A percentile compares a stretch with the other conserved stretches of the same genome.
Conservation (phyloP, 2,329 filamentous ascomycete species). For the Neocucurbitaria cava region DNA sequence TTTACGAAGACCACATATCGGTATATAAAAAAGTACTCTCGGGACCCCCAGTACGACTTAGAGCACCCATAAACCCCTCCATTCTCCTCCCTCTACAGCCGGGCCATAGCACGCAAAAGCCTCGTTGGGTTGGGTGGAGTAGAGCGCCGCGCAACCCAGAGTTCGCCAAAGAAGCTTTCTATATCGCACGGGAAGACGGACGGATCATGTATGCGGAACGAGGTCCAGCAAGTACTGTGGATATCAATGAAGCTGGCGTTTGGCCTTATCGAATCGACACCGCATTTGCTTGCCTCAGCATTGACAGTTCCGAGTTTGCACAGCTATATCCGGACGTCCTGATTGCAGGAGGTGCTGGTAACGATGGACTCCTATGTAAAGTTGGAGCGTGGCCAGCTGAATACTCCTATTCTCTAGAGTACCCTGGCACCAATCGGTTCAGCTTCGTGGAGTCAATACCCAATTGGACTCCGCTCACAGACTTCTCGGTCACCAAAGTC, state of each 20-base stretch:
- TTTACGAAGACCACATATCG: slow-evolving; percentile 46
- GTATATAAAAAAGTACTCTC: slow-evolving; percentile 51
- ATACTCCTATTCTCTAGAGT: slow-evolving; percentile 62
- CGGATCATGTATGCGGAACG: slow-evolving; percentile 76
- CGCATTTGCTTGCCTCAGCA: slow-evolving; percentile 75
- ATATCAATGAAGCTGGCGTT: slow-evolving; percentile 56
- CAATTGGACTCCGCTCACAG: slow-evolving; percentile 64
- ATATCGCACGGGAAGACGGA: slow-evolving; percentile 88
- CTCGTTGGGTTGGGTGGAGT: slow-evolving; percentile 85
- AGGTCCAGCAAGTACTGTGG: slow-evolving; percentile 49
- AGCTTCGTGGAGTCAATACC: slow-evolving; percentile 67
- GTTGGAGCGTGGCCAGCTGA: slow-evolving; percentile 56
- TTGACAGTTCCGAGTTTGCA: slow-evolving; percentile 54
- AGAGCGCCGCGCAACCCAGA: slow-evolving; percentile 69
- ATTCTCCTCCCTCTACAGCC: slow-evolving; percentile 56
- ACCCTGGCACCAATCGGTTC: slow-evolving; percentile 50
- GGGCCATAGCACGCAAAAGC: slow-evolving; percentile 47
- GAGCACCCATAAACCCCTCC: slow-evolving; percentile 23
- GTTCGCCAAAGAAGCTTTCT: slow-evolving; percentile 76
- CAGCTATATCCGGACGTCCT: slow-evolving; percentile 76
- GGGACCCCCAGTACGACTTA: slow-evolving; percentile 38
- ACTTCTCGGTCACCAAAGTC: slow-evolving; percentile 50
- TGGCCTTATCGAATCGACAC: slow-evolving; percentile 78
- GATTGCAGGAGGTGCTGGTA: slow-evolving; percentile 78
- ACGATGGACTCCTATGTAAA: slow-evolving; percentile 78